phyloP scores from a whole-genome alignment of 2,329 filamentous ascomycete genomes.

The Alternaria postmessia region DNA sequence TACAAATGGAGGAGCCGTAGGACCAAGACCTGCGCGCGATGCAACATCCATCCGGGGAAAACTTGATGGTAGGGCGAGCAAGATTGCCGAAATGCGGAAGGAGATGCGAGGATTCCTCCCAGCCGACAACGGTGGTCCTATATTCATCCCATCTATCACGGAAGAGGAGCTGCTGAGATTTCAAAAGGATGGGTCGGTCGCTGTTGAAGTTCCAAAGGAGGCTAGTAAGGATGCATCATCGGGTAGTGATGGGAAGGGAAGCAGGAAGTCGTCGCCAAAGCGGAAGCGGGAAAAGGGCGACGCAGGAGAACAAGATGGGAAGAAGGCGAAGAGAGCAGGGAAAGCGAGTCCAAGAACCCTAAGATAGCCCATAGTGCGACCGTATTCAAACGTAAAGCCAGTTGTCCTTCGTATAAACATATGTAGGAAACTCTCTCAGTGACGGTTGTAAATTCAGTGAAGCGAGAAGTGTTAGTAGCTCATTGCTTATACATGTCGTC shows the following conservation, averaged over 20 bases:
- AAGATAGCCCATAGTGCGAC: neutral
- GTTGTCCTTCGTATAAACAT: neutral
- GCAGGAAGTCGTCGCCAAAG: neutral
- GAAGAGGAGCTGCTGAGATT: slow-evolving; percentile 17
- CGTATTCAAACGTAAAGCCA: neutral
- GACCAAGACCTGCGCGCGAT: neutral
- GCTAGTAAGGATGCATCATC: neutral
- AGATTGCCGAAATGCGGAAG: neutral
- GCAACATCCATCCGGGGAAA: neutral
- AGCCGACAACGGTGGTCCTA: neutral
- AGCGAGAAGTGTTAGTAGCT: neutral
- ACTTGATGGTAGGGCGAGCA: neutral
- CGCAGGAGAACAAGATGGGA: neutral
- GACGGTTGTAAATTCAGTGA: neutral
- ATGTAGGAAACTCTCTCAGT: neutral
- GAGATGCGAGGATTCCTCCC: neutral
- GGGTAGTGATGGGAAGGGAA: neutral
- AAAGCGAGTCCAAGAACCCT: neutral
- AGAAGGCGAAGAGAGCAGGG: neutral
- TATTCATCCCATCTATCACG: slow-evolving; percentile 20
- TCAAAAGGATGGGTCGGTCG: slow-evolving; percentile 1
- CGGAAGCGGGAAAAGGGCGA: neutral
- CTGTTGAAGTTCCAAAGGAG: slow-evolving; percentile 7
- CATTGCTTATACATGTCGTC: neutral
- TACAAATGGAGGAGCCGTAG: neutral